phyloP scores from a whole-genome alignment of 345 rosid species.

The Eucalyptus cloeziana region DNA sequence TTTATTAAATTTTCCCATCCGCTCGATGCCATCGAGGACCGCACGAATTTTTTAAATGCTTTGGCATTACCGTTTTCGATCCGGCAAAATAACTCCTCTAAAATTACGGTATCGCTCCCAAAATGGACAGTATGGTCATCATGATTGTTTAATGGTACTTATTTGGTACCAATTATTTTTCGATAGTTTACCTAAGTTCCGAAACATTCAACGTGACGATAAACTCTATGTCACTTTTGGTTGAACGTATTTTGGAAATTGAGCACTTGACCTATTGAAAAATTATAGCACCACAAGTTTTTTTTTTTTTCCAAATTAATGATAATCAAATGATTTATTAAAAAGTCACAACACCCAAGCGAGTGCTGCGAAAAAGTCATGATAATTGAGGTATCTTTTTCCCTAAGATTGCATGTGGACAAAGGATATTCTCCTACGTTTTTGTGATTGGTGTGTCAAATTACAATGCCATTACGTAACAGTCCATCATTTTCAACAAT shows the following conservation, averaged over 20 bases:
- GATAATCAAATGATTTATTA: neutral
- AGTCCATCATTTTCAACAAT: neutral
- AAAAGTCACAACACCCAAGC: neutral
- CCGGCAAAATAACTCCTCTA: neutral
- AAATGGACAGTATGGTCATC: neutral
- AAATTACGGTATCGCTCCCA: neutral
- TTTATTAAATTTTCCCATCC: neutral
- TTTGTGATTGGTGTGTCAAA: neutral
- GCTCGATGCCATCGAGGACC: neutral
- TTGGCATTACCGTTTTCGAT: neutral
- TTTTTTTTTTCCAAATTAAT: neutral
- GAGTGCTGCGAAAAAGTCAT: fast-evolving
- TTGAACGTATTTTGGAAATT: neutral
- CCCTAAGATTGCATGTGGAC: neutral
- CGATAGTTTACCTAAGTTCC: fast-evolving
- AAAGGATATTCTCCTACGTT: neutral
- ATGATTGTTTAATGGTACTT: neutral
- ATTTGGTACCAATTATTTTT: neutral
- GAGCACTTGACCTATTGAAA: neutral
- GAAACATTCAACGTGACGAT: fast-evolving
- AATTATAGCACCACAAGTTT: neutral
- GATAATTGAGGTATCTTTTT: neutral
- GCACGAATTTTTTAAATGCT: neutral
- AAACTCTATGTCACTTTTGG: neutral
- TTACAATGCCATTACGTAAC: neutral